These are phyloP conservation scores for Nitzschia palea DNA, from an alignment of 108 stramenopile species.

Conservation along the genomic window DNA sequence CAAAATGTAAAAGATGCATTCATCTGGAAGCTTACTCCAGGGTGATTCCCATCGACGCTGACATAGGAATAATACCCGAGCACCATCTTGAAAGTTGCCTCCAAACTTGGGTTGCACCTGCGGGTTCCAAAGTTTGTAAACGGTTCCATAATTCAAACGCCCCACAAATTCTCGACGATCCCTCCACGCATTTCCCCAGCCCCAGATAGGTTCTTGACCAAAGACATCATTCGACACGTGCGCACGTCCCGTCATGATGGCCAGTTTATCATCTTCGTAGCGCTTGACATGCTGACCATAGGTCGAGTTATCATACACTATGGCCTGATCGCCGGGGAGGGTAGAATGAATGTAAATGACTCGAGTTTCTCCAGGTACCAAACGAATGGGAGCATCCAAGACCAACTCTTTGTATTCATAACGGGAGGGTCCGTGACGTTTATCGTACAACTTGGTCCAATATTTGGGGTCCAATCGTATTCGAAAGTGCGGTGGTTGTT, in stretches of 20 bases:
- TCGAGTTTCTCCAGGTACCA: constrained; percentile 69
- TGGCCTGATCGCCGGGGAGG: constrained; percentile 69
- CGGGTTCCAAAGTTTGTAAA: constrained; percentile 85
- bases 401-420: constrained; percentile 59
- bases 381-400: constrained; percentile 61
- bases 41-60: constrained; percentile 73
- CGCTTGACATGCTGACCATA: constrained; percentile 36
- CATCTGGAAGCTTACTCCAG: constrained; percentile 69
- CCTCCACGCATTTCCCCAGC: constrained; percentile 87
- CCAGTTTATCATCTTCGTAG: constrained; percentile 71
- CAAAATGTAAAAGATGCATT: constrained; percentile 84
- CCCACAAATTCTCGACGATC: constrained; percentile 85
- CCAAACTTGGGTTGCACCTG: constrained; percentile 58
- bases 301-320: constrained; percentile 80
- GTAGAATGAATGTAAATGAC: constrained; percentile 84
- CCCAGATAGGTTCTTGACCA: constrained; percentile 74
- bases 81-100: constrained; percentile 46
- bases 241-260: constrained; percentile 73
- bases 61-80: constrained; percentile 57
- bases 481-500: not conserved
- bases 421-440: constrained; percentile 51
- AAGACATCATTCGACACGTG: constrained; percentile 71
- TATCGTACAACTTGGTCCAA: constrained; percentile 83
- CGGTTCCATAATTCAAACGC: constrained; percentile 69
- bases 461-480: constrained; percentile 35